These are phyloP conservation scores for Alternaria triticimaculans DNA, from an alignment of 2,329 filamentous ascomycete genomes.

Conservation along the genomic window DNA sequence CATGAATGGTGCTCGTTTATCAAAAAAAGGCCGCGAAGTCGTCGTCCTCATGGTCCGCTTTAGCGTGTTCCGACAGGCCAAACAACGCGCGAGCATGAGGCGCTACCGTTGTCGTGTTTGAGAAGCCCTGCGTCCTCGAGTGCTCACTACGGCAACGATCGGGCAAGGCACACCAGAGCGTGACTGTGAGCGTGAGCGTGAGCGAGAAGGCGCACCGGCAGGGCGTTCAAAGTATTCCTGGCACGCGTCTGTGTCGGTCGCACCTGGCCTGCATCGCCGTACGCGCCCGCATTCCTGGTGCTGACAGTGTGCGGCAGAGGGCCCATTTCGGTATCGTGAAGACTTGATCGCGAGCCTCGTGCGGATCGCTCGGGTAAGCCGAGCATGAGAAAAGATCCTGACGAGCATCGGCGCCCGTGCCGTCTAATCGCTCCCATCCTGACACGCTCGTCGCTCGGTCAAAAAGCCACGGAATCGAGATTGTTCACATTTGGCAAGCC, in stretches of 20 bases:
- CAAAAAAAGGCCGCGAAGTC: slow-evolving; percentile 26
- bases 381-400: slow-evolving; percentile 35
- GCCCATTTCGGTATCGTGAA: slow-evolving; percentile 34
- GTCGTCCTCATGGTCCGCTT: slow-evolving; percentile 3
- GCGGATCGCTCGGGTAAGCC: slow-evolving; percentile 42
- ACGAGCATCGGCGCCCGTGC: slow-evolving; percentile 37
- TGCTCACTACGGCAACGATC: slow-evolving; percentile 12
- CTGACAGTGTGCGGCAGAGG: slow-evolving; percentile 10
- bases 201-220: slow-evolving; percentile 1
- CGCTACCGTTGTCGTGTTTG: slow-evolving; percentile 13
- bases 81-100: slow-evolving; percentile 9
- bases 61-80: slow-evolving; percentile 9
- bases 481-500: slow-evolving; percentile 16
- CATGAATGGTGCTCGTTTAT: slow-evolving; percentile 38
- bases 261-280: slow-evolving; percentile 10
- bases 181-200: background rate
- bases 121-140: slow-evolving; percentile 9
- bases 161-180: slow-evolving; percentile 8
- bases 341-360: slow-evolving; percentile 34
- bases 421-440: slow-evolving; percentile 33
- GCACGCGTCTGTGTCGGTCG: background rate
- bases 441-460: slow-evolving; percentile 30
- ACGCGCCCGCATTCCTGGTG: slow-evolving; percentile 14
- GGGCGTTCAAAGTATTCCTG: slow-evolving; percentile 10
- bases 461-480: slow-evolving; percentile 12